phyloP scores from a whole-genome alignment of 2,329 filamentous ascomycete species.

The Microdochium nivale region DNA sequence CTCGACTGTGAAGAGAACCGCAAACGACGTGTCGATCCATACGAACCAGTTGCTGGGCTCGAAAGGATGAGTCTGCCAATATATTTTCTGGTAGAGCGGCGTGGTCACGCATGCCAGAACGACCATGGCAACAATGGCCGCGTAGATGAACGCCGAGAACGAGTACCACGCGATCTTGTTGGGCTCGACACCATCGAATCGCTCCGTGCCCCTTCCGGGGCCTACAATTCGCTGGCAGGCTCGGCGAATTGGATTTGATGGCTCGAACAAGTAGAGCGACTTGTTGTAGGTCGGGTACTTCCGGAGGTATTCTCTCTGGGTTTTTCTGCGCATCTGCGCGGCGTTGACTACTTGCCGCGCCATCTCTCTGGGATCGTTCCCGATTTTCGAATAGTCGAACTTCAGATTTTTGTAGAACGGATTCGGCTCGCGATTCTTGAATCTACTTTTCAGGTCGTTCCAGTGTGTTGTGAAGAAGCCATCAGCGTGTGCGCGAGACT shows the following conservation, averaged over 20 bases:
- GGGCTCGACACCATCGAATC: slow-evolving; percentile 83
- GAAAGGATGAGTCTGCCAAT: slow-evolving; percentile 54
- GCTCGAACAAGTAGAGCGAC: slow-evolving; percentile 77
- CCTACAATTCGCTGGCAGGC: slow-evolving; percentile 87
- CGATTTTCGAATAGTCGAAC: slow-evolving; percentile 66
- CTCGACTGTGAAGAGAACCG: slow-evolving; percentile 76
- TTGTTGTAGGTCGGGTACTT: slow-evolving; percentile 89
- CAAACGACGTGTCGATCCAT: slow-evolving; percentile 87
- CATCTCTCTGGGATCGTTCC: slow-evolving; percentile 77
- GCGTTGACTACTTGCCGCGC: slow-evolving; percentile 84
- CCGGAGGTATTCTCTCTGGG: slow-evolving; percentile 82
- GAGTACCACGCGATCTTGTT: slow-evolving; percentile 86
- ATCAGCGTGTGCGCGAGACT: slow-evolving; percentile 21
- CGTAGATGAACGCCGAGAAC: slow-evolving; percentile 90
- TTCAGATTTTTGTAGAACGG: slow-evolving; percentile 79
- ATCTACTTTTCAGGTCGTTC: slow-evolving; percentile 45
- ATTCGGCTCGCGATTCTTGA: slow-evolving; percentile 71
- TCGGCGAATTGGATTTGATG: slow-evolving; percentile 67
- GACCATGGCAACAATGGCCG: slow-evolving; percentile 96
- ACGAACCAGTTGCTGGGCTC: slow-evolving; percentile 81
- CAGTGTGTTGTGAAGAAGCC: slow-evolving; percentile 51
- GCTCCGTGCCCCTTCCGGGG: slow-evolving; percentile 76
- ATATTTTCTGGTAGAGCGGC: slow-evolving; percentile 84
- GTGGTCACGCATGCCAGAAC: slow-evolving; percentile 89
- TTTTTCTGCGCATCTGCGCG: slow-evolving; percentile 72